Evolutionary conservation across 108 stramenopile species (phyloP).

Genomic region (Nitzschia sp.): DNA sequence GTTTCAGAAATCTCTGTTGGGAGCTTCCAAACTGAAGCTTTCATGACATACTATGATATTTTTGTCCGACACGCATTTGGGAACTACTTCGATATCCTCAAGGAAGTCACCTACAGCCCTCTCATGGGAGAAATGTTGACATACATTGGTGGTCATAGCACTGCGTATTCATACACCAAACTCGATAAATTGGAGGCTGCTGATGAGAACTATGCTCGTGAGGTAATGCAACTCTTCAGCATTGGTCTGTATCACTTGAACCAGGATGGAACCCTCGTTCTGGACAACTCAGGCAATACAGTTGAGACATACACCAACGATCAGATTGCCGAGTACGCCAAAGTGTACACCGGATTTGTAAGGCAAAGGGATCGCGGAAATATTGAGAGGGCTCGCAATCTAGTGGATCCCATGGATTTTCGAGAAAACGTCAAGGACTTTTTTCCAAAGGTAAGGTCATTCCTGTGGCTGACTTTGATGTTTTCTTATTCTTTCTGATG

Average conservation of each 20-base stretch:
- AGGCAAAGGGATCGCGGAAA: conserved; percentile 45
- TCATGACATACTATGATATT: conserved; percentile 58
- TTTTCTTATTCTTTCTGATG: neutral
- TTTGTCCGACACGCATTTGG: conserved; percentile 78
- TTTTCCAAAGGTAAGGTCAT: conserved; percentile 57
- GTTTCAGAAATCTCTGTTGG: neutral
- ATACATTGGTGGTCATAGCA: conserved; percentile 43
- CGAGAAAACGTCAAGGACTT: conserved; percentile 46
- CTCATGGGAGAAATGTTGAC: conserved; percentile 64
- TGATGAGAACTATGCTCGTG: conserved; percentile 58
- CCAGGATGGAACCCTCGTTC: conserved; percentile 54
- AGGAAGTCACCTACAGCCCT: conserved; percentile 47
- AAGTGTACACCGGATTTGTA: conserved; percentile 55
- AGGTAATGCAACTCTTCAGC: conserved; percentile 74
- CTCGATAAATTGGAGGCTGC: neutral
- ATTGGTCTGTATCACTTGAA: conserved; percentile 62
- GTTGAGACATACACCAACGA: conserved; percentile 64
- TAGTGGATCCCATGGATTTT: conserved; percentile 28
- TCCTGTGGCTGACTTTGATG: neutral
- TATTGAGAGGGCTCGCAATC: conserved; percentile 33
- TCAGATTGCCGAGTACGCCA: conserved; percentile 51
- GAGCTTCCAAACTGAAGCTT: conserved; percentile 30
- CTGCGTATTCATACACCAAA: conserved; percentile 40
- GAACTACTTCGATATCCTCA: conserved; percentile 65
- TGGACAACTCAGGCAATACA: conserved; percentile 38